Evolutionary conservation across 176 grass and related monocot species (phyloP).

Genomic region (Elaeis guineensis): DNA sequence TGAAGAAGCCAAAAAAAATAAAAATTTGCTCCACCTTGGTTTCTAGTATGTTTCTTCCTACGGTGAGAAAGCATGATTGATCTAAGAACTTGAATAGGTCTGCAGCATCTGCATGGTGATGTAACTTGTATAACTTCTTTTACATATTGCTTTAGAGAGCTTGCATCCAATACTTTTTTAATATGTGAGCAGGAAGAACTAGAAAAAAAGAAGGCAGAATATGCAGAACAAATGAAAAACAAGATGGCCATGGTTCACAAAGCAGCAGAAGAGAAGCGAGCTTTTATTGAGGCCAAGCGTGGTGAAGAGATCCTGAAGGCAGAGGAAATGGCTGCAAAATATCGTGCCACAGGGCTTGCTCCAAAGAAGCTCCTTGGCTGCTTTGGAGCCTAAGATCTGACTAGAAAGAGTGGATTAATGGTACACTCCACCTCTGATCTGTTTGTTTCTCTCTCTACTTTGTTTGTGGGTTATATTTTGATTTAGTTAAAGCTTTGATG

Average conservation of each 20-base stretch:
- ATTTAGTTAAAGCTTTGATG: neutral
- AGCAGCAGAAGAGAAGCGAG: constrained; percentile 53
- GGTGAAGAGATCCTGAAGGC: constrained; percentile 37
- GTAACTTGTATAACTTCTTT: too few species aligned
- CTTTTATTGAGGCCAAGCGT: constrained; percentile 30
- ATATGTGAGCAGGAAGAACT: constrained; percentile 42
- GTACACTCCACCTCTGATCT: neutral
- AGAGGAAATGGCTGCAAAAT: constrained; percentile 43
- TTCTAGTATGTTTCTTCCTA: too few species aligned
- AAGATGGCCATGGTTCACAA: constrained; percentile 34
- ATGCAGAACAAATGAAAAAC: constrained; percentile 52
- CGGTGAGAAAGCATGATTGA: too few species aligned
- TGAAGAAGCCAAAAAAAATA: too few species aligned
- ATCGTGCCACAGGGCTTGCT: constrained; percentile 30
- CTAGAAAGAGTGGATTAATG: neutral
- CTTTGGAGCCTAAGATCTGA: constrained; percentile 18
- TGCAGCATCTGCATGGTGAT: too few species aligned
- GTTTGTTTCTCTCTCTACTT: neutral
- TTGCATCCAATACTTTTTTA: neutral
- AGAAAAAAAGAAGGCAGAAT: constrained; percentile 50
- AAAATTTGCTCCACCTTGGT: too few species aligned
- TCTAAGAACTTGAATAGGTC: too few species aligned
- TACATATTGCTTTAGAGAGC: neutral
- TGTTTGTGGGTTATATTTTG: neutral
- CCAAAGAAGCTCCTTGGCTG: constrained; percentile 40